phyloP scores from a whole-genome alignment of 192 early-diverging fungal genomes.

The Mortierella alpina region DNA sequence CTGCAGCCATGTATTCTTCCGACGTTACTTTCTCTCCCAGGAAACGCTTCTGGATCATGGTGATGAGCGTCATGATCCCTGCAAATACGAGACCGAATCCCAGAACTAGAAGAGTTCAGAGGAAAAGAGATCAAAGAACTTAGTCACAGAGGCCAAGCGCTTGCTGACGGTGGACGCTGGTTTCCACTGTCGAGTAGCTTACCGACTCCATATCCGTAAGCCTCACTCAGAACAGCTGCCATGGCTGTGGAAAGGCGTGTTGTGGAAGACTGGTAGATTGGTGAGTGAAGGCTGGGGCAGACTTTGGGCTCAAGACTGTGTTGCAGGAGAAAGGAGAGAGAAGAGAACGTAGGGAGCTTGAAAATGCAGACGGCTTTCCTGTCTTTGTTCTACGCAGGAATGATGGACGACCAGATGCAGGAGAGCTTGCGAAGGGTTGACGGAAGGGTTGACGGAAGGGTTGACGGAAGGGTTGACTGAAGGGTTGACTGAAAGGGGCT shows the following conservation, averaged over 20 bases:
- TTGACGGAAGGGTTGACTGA: too few species aligned
- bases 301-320: too few species aligned
- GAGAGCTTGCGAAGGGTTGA: too few species aligned
- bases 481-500: too few species aligned
- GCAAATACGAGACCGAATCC: slow-evolving; percentile 67
- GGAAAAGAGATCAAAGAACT: background rate
- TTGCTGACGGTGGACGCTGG: background rate
- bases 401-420: too few species aligned
- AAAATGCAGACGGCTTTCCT: too few species aligned
- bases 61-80: slow-evolving; percentile 70
- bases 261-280: background rate
- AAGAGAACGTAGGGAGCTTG: too few species aligned
- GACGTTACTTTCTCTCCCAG: slow-evolving; percentile 71
- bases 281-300: too few species aligned
- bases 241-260: background rate
- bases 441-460: too few species aligned
- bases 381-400: too few species aligned
- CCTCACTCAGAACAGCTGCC: slow-evolving; percentile 38
- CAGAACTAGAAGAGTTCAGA: slow-evolving; percentile 23
- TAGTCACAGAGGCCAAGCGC: background rate
- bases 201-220: slow-evolving; percentile 54
- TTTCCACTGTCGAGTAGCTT: background rate
- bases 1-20: slow-evolving; percentile 79
- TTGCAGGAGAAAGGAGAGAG: too few species aligned
- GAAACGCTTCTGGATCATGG: slow-evolving; percentile 72